Percentiles rank a stretch among this genome's conserved stretches.
These are phyloP conservation scores for Zygoascus sp. DNA, from an alignment of 1,139 yeast genomes.

Conservation along the genomic window DNA sequence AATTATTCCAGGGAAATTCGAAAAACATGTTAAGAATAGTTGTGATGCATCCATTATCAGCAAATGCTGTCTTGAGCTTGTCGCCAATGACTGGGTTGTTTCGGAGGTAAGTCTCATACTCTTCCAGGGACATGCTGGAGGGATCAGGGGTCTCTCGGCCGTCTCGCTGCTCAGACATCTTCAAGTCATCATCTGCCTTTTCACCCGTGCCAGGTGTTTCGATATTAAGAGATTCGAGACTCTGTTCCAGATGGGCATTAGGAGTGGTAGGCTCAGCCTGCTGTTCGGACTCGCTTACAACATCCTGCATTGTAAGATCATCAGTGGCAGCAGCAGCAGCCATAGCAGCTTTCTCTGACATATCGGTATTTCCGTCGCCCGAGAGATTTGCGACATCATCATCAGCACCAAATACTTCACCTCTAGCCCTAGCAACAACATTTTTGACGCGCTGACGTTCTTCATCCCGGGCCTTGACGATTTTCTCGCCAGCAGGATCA, in stretches of 20 bases:
- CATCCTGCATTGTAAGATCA: slow-evolving; percentile 9
- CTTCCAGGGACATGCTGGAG: slow-evolving; percentile 38
- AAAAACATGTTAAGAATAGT: slow-evolving; percentile 80
- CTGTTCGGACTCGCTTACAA: slow-evolving; percentile 7
- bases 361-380: slow-evolving; percentile 13
- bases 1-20: slow-evolving; percentile 96
- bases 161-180: slow-evolving; percentile 6
- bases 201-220: slow-evolving; percentile 5
- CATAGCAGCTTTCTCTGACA: slow-evolving; percentile 17
- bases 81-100: slow-evolving; percentile 84
- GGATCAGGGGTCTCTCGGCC: slow-evolving; percentile 20
- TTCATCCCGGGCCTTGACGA: slow-evolving; percentile 70
- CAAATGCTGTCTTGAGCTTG: slow-evolving; percentile 74
- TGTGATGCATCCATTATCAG: slow-evolving; percentile 75
- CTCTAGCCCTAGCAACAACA: slow-evolving; percentile 26
- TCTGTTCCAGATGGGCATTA: slow-evolving; percentile 7
- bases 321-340: slow-evolving; percentile 13
- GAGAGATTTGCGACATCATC: slow-evolving; percentile 20
- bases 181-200: background rate
- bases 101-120: slow-evolving; percentile 59
- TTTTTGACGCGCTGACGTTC: slow-evolving; percentile 51
- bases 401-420: slow-evolving; percentile 20
- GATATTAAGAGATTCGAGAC: slow-evolving; percentile 8
- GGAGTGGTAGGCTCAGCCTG: slow-evolving; percentile 7
- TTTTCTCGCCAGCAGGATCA: slow-evolving; percentile 75